A percentile compares a stretch with the other conserved stretches of the same genome.
Evolutionary conservation across 495 filamentous ascomycete genomes (phyloP).

Genomic region (Glonium stellatum): DNA sequence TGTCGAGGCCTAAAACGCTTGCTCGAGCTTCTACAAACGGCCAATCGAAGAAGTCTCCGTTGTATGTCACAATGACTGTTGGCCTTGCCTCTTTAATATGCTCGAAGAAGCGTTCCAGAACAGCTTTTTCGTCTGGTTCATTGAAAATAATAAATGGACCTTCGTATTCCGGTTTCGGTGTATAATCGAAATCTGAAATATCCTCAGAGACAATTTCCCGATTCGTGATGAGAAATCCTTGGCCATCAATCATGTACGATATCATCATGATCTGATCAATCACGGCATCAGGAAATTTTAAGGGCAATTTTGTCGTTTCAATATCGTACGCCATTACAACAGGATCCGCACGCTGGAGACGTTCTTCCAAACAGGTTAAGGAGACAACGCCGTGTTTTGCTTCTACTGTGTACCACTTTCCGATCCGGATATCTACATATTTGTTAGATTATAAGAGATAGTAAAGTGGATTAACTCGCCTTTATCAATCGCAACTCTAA

Average conservation of each 20-base stretch:
- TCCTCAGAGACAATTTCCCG: slow-evolving; percentile 97
- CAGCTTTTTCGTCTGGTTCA: slow-evolving; percentile 81
- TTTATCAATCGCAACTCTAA: slow-evolving; percentile 95
- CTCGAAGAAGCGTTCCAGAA: slow-evolving; percentile 88
- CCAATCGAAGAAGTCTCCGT: slow-evolving; percentile 99
- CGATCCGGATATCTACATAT: slow-evolving; percentile 75
- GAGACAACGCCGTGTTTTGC: slow-evolving; percentile 83
- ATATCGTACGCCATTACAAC: slow-evolving; percentile 98
- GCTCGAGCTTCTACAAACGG: slow-evolving; percentile 93
- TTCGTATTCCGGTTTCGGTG: slow-evolving; percentile 89
- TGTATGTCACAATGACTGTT: slow-evolving; percentile 97
- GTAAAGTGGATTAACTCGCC: slow-evolving; percentile 40
- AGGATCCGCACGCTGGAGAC: slow-evolving; percentile 81
- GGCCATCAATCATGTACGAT: slow-evolving; percentile 99
- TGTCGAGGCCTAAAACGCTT: slow-evolving; percentile 91
- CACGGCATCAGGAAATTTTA: slow-evolving; percentile 95
- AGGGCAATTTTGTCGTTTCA: slow-evolving; percentile 89
- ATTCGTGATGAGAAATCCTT: slow-evolving; percentile 97
- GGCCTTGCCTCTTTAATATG: slow-evolving; percentile 93
- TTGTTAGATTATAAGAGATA: background rate
- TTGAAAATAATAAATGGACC: slow-evolving; percentile 97
- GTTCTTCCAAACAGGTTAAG: slow-evolving; percentile 78
- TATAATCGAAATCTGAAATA: slow-evolving; percentile 97
- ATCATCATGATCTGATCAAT: slow-evolving; percentile 99
- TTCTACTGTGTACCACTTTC: slow-evolving; percentile 95